These are phyloP conservation scores for Parastagonospora nodorum DNA, from an alignment of 2,329 filamentous ascomycete species.

Conservation along the genomic window DNA sequence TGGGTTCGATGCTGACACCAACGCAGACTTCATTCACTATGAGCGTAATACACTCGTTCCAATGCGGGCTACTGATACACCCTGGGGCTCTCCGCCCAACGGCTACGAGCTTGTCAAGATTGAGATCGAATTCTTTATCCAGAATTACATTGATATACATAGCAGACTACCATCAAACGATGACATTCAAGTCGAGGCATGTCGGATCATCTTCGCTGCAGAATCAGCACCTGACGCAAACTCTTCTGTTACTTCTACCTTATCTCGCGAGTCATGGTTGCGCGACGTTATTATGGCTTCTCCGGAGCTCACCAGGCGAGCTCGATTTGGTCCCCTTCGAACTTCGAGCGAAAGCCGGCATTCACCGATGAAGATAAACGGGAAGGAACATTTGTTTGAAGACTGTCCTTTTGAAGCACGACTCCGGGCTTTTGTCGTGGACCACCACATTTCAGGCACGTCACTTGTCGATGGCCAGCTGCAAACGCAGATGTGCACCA, in stretches of 20 bases:
- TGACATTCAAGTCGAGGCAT: conserved; percentile 31
- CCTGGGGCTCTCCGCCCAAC: conserved; percentile 28
- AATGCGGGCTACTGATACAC: conserved; percentile 25
- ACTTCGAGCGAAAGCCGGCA: conserved; percentile 21
- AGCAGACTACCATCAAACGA: conserved; percentile 25
- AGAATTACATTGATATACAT: conserved; percentile 24
- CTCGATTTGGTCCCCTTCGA: conserved; percentile 27
- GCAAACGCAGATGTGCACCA: conserved; percentile 27
- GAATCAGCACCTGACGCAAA: conserved; percentile 13
- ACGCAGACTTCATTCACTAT: conserved; percentile 25
- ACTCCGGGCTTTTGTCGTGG: conserved; percentile 20
- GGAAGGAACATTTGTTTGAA: conserved; percentile 27
- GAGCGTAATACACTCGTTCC: conserved; percentile 26
- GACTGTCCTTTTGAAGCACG: conserved; percentile 28
- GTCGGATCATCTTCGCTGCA: conserved; percentile 32
- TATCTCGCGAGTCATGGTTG: conserved; percentile 23
- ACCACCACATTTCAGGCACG: conserved; percentile 4
- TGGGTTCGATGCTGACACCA: background rate
- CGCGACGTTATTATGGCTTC: conserved; percentile 32
- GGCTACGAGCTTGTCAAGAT: conserved; percentile 32
- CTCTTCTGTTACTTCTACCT: background rate
- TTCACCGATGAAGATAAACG: conserved; percentile 15
- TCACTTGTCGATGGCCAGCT: conserved; percentile 15
- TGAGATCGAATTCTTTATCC: conserved; percentile 29
- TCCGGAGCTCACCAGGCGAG: conserved; percentile 17